Base-by-base conservation (phyloP, 2,329 filamentous ascomycete species). In the Ascosphaera apis region DNA sequence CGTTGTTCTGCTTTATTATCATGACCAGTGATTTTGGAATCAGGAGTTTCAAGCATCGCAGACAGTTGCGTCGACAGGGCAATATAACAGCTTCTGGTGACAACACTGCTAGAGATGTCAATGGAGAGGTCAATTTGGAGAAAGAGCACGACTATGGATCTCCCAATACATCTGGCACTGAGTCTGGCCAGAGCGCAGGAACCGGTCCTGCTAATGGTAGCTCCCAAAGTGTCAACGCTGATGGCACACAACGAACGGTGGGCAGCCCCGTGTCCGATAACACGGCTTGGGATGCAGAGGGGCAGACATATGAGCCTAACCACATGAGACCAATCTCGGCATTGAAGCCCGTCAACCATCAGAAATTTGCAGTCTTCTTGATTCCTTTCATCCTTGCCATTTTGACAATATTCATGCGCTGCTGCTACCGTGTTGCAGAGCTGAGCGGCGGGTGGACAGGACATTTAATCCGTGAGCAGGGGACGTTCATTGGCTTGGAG, bases 391-490 rank as follows among this genome's bases (percentile, higher is more conserved):
- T 55, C 1, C 49, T 75, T 2, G 62, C 70, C 2, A 72, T 71
- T n/a, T 36, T 76, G 9, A 65, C 62, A 44, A 70, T 80, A 45
- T 66, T 78, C 41, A 66, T 67, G 45, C 61, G 76, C 6, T 72
- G 66, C 42, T 65, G 71, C 31, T 80, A 71, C 52, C 65, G 76
- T 37, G 66, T 76, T 15, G 67, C 66, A 0, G 74, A 80, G 60
- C 53, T 80, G 42, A 67, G 63, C 42, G 58, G 66, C 36, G 75
- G 75, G 1, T 81, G 71, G 66, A 52, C 47, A 2, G 72, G 72
- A 0, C 51, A 60, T 15, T 50, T 79, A 44, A 73, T 74, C 48
- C 51, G 47, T 23, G 51, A 65, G 27, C 58, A 74, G 53, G 55
- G 54, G 27, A 53, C 67, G 38, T 73, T 74, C 47, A 61, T 72